A percentile compares a stretch with the other conserved stretches of the same genome.
Conservation (phyloP, 1,284 basidiomycete genomes). For the Pyrrhoderma lamaoense region DNA sequence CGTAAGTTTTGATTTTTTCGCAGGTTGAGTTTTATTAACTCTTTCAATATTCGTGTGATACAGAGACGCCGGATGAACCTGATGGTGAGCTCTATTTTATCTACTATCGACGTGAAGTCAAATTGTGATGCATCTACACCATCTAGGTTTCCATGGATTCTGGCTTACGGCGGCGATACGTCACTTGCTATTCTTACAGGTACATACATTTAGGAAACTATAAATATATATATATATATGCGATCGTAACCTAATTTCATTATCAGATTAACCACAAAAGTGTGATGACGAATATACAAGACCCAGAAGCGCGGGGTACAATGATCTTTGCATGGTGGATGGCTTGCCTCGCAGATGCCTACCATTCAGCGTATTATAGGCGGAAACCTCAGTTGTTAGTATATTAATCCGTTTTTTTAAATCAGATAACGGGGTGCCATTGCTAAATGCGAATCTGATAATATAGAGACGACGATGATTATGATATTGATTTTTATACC, state of each 20-base stretch:
- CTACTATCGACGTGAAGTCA: background rate
- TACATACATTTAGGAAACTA: conserved; percentile 25
- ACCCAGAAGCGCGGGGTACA: conserved; percentile 64
- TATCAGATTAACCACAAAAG: conserved; percentile 73
- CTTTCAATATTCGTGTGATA: conserved; percentile 12
- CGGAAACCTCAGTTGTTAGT: conserved; percentile 59
- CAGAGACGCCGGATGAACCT: conserved; percentile 63
- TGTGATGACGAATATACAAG: conserved; percentile 58
- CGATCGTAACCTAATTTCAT: background rate
- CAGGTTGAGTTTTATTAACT: background rate
- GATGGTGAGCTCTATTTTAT: conserved; percentile 37
- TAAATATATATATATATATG: background rate
- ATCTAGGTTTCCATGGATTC: conserved; percentile 68
- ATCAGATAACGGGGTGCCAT: conserved; percentile 26
- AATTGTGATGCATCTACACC: background rate
- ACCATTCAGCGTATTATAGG: conserved; percentile 52
- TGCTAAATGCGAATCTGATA: too few relatives aligned
- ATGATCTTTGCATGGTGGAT: conserved; percentile 85
- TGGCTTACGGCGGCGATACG: conserved; percentile 74
- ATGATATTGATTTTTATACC: conserved; percentile 75
- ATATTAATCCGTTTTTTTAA: conserved; percentile 32
- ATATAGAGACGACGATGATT: conserved; percentile 51
- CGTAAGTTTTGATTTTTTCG: conserved; percentile 44
- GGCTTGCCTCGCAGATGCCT: conserved; percentile 53
- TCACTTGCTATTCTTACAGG: conserved; percentile 69